Base-by-base conservation (phyloP, 257 asterid genomes). In the Nemophila menziesii region DNA sequence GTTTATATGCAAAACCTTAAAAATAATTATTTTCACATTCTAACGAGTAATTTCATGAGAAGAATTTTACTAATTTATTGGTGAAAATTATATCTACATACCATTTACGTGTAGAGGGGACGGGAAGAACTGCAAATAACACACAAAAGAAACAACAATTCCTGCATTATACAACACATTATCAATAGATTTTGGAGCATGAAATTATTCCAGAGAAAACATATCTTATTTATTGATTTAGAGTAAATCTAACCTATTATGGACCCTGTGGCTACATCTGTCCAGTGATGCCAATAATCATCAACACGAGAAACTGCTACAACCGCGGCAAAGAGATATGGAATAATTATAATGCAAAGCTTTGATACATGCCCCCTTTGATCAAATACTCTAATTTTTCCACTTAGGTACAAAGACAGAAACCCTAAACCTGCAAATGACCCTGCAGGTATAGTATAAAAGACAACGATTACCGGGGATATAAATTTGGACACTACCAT, bases 251-350 rank as follows among this genome's bases (percentile, higher is more conserved):
- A 39, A 69, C 71, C 75, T 55, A 64, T 51, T 8, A 56, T 22
- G 38, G 65, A 56, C 57, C 75, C 71, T 23, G 71, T 20, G 21
- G 60, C 38, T n/a, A 64, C 72, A 52, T 78, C 84, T 16, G 77
- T 70, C 80, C 78, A 78, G 20, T 78, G 84, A 49, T 74, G 90
- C 86, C 86, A 70, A 61, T 79, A 79, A 61, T 79, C 92, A 17
- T 75, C 92, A 13, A 75, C 73, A 1, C 86, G 78, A 44, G 92
- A 79, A 55, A 75, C 52, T 22, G 65, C 86, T 4, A 79, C 67
- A 1, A 75, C 53, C 2, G 72, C 54, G 18, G 80, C 82, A 48
- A 49, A 61, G 5, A 75, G 62, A 41, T 47, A 43, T 11, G 86
- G 92, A 5, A 75, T 37, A 7, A 75, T 20, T 34, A 67, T 57